Conservation (phyloP, 768 basidiomycete genomes). For the Trametes cingulata region DNA sequence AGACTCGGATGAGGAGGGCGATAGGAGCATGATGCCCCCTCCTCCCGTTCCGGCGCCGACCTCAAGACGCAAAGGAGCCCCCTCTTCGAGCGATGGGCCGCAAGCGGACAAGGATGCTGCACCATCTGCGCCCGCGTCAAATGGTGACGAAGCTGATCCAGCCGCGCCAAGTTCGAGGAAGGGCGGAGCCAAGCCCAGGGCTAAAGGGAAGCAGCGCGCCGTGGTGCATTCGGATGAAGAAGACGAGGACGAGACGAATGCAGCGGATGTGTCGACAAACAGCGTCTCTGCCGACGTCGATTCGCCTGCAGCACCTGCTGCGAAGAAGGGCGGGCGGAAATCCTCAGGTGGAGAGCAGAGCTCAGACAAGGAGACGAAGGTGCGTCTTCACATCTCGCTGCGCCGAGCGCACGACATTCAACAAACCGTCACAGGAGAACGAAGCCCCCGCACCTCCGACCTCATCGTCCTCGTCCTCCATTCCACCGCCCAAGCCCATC, state of each 20-base stretch:
- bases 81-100: background rate
- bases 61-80: background rate
- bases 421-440: conserved; percentile 2
- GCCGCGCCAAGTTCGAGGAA: background rate
- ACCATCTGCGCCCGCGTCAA: background rate
- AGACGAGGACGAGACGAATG: conserved; percentile 14
- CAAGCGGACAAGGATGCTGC: background rate
- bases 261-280: conserved; percentile 12
- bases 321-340: conserved; percentile 16
- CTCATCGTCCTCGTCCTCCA: background rate
- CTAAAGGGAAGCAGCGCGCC: conserved; percentile 24
- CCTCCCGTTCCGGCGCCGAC: conserved; percentile 1
- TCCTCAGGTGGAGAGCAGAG: conserved; percentile 2
- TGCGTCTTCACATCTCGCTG: background rate
- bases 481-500: conserved; percentile 1
- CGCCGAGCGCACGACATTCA: background rate
- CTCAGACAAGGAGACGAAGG: conserved; percentile 14
- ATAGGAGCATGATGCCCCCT: conserved; percentile 4
- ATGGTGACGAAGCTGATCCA: no score
- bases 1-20: conserved; percentile 15
- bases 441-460: conserved; percentile 5
- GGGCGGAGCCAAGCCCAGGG: conserved; percentile 4
- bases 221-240: conserved; percentile 27
- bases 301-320: conserved; percentile 4
- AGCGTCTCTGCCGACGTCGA: conserved; percentile 1